Evolutionary conservation across 2,329 filamentous ascomycete species (phyloP).

Genomic region (Epichloe uncinata): DNA sequence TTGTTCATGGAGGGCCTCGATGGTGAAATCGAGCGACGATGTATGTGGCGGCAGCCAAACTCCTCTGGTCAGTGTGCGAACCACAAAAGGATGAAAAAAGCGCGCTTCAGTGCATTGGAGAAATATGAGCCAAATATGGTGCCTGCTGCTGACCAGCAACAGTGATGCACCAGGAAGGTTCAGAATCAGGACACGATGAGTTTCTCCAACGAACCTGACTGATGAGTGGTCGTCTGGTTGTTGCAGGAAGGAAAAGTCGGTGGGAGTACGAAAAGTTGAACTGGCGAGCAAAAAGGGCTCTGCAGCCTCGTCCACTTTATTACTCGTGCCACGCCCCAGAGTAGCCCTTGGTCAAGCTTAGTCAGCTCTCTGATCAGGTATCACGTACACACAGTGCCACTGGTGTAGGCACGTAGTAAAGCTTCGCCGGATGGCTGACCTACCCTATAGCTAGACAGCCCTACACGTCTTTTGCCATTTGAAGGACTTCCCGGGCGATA

Average conservation of each 20-base stretch:
- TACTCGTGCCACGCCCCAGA: too few relatives aligned
- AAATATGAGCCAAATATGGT: background rate
- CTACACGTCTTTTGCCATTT: too few relatives aligned
- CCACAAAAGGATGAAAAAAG: background rate
- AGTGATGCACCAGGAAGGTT: background rate
- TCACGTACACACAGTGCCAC: too few relatives aligned
- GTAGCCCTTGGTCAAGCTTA: too few relatives aligned
- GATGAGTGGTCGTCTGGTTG: background rate
- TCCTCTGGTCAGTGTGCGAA: background rate
- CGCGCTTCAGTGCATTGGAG: slow-evolving; percentile 2
- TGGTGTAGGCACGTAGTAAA: too few relatives aligned
- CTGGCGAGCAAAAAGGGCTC: background rate
- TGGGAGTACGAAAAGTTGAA: background rate
- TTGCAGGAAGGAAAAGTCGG: background rate
- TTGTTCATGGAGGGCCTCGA: background rate
- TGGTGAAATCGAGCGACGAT: background rate
- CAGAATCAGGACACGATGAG: background rate
- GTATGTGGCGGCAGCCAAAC: background rate
- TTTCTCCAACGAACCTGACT: background rate
- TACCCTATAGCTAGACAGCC: too few relatives aligned
- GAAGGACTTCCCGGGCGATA: too few relatives aligned
- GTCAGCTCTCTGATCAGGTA: too few relatives aligned
- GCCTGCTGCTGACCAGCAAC: background rate
- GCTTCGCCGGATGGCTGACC: too few relatives aligned
- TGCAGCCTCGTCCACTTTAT: background rate